Evolutionary conservation across 2,329 filamentous ascomycete species (phyloP).

Genomic region (Aureobasidium lini): DNA sequence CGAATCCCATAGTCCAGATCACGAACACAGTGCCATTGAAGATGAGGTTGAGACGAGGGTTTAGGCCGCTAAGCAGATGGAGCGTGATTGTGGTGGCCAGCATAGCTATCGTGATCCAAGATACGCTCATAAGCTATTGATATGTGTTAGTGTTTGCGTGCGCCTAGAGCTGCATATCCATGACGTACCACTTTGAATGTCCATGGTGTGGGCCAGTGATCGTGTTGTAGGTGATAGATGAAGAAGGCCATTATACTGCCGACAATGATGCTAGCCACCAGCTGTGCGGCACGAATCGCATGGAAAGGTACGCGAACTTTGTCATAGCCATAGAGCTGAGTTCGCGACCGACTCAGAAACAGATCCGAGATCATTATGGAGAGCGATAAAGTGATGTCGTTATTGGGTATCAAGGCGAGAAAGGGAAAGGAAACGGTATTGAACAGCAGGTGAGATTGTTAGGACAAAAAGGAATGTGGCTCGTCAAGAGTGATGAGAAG

Average conservation of each 20-base stretch:
- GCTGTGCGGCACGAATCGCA: conserved; percentile 33
- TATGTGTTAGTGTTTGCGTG: neutral
- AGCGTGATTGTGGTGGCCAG: conserved; percentile 42
- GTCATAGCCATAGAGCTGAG: conserved; percentile 38
- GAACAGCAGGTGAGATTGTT: neutral
- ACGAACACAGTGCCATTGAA: conserved; percentile 43
- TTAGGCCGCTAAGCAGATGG: conserved; percentile 46
- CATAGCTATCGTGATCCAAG: conserved; percentile 45
- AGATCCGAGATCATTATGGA: conserved; percentile 6
- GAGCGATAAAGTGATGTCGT: neutral
- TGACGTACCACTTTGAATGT: conserved; percentile 50
- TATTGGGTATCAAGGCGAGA: neutral
- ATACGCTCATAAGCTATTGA: conserved; percentile 44
- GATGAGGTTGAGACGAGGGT: conserved; percentile 43
- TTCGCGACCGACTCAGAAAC: conserved; percentile 22
- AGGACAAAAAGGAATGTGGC: neutral
- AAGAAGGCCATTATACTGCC: conserved; percentile 49
- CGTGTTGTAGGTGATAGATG: conserved; percentile 45
- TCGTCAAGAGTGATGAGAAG: neutral
- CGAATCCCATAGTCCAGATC: conserved; percentile 47
- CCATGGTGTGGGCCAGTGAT: conserved; percentile 49
- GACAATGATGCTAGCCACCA: conserved; percentile 42
- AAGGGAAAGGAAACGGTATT: neutral
- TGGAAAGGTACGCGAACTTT: conserved; percentile 34
- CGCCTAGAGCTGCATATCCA: neutral